Percentiles rank a stretch among this genome's conserved stretches.
phyloP scores from a whole-genome alignment of 306 rosid species.

The Cucurbita maxima region DNA sequence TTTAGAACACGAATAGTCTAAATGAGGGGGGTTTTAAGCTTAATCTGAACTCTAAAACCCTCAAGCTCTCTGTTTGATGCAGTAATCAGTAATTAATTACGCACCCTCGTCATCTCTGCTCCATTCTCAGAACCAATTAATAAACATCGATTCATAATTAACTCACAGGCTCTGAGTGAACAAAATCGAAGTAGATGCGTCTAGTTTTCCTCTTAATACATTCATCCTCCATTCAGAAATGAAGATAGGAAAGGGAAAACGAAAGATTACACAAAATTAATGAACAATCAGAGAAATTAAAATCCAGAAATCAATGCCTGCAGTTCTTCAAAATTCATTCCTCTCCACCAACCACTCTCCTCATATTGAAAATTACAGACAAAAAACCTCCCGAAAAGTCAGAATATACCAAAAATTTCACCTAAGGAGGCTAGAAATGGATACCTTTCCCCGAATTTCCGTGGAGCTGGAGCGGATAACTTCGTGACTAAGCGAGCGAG shows the following conservation, averaged over 20 bases:
- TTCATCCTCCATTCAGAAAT: not conserved
- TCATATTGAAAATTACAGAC: not conserved
- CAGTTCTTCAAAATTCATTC: constrained; percentile 5
- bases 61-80: not conserved
- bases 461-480: constrained; percentile 8
- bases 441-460: constrained; percentile 11
- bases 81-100: constrained; percentile 5
- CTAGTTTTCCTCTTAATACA: not conserved
- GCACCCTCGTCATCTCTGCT: constrained; percentile 21
- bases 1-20: not conserved
- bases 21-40: not conserved
- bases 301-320: constrained; percentile 1
- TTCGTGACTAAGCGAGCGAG: constrained; percentile 9
- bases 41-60: not conserved
- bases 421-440: not conserved
- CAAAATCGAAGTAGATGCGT: not conserved
- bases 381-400: not conserved
- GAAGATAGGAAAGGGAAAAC: not conserved
- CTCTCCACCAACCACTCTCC: not conserved
- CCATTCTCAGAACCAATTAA: constrained; percentile 18
- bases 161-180: constrained; percentile 8
- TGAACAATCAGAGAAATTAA: not conserved
- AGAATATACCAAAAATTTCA: not conserved
- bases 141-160: constrained; percentile 2
- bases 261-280: not conserved